Conservation (phyloP, 2,329 filamentous ascomycete species). For the Penicillium freii region DNA sequence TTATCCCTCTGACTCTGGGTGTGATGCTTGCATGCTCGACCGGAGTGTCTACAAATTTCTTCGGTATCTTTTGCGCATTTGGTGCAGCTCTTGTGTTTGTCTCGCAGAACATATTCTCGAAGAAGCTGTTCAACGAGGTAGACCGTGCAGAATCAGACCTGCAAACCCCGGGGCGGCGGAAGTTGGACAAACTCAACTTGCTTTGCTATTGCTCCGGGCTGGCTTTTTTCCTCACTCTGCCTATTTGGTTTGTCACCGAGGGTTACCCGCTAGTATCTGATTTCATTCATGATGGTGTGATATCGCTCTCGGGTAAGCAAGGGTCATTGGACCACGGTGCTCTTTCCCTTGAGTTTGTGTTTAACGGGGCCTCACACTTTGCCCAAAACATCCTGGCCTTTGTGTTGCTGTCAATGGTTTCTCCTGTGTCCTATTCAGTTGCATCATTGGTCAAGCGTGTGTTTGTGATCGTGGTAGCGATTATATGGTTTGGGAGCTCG, state of each 20-base stretch:
- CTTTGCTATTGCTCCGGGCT: constrained; percentile 95
- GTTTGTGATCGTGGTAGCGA: constrained; percentile 91
- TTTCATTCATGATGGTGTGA: constrained; percentile 74
- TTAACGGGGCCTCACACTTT: constrained; percentile 97
- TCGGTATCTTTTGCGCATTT: constrained; percentile 87
- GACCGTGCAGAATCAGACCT: constrained; percentile 76
- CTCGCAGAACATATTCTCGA: constrained; percentile 97
- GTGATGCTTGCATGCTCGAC: constrained; percentile 95
- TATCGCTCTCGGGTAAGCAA: constrained; percentile 73
- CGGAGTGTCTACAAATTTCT: constrained; percentile 81
- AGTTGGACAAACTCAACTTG: constrained; percentile 94
- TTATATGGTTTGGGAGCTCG: constrained; percentile 91
- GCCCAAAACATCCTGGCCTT: constrained; percentile 95
- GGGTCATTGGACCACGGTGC: constrained; percentile 65
- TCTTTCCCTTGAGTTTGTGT: constrained; percentile 78
- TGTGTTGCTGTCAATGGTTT: constrained; percentile 85
- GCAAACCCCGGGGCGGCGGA: constrained; percentile 61
- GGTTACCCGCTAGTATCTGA: constrained; percentile 75
- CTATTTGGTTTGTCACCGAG: constrained; percentile 92
- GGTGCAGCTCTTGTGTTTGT: constrained; percentile 92
- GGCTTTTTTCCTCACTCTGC: constrained; percentile 81
- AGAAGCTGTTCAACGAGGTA: constrained; percentile 94
- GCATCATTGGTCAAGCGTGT: constrained; percentile 95
- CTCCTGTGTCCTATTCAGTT: constrained; percentile 94
- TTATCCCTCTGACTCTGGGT: constrained; percentile 88